phyloP scores from a whole-genome alignment of 1,284 basidiomycete species.

The Naganishia liquefaciens region DNA sequence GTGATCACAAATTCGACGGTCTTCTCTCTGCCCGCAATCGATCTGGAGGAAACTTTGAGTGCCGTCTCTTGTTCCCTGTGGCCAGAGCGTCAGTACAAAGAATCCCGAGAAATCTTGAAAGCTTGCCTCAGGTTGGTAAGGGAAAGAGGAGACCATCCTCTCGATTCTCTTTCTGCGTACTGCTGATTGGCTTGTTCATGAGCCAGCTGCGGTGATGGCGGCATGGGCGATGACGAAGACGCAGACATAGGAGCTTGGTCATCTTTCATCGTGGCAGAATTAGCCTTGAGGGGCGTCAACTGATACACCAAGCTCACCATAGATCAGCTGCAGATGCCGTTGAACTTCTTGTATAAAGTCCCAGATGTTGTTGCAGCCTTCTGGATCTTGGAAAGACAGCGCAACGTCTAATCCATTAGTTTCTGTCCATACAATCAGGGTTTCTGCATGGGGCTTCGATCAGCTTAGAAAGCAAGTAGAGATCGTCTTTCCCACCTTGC shows the following conservation, averaged over 20 bases:
- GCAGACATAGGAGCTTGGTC: conserved; percentile 40
- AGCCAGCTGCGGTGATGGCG: conserved; percentile 41
- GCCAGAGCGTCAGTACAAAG: neutral
- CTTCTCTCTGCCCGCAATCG: conserved; percentile 31
- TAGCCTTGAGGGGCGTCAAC: neutral
- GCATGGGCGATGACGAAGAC: conserved; percentile 47
- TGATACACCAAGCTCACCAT: conserved; percentile 4
- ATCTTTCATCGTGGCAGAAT: conserved; percentile 27
- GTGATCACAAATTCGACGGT: conserved; percentile 33
- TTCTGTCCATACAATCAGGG: conserved; percentile 98
- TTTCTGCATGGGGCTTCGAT: conserved; percentile 63
- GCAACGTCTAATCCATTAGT: conserved; percentile 93
- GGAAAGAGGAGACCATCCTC: conserved; percentile 18
- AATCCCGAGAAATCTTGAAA: too few relatives aligned
- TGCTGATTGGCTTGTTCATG: conserved; percentile 9
- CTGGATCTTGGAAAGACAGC: conserved; percentile 92
- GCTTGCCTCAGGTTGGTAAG: conserved; percentile 31
- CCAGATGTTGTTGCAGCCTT: conserved; percentile 97
- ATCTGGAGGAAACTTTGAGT: conserved; percentile 24
- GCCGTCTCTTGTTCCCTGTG: conserved; percentile 28
- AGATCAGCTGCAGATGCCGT: conserved; percentile 48
- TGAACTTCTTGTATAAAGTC: conserved; percentile 96
- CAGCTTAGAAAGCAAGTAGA: neutral
- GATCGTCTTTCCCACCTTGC: conserved; percentile 64
- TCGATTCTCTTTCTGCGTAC: conserved; percentile 22